Evolutionary conservation across 441 rosid genomes (phyloP), one percentile per base, ranked within the genome.

Genomic region (Monsonia emarginata): DNA sequence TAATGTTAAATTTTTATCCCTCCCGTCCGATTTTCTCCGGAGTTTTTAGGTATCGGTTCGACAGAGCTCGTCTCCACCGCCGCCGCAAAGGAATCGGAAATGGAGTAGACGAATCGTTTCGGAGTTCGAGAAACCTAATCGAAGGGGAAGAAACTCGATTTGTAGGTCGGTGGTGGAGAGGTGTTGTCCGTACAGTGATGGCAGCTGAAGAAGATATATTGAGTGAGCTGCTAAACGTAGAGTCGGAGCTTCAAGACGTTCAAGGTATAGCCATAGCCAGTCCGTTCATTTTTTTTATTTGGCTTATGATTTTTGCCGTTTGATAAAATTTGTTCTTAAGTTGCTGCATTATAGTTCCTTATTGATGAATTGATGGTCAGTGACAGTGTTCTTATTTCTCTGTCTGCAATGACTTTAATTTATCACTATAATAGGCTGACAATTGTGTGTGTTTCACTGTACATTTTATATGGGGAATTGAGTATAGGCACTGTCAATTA

Each of bases 201-300:
- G 92, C 79, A 58, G 64, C 68, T 5, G 83, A 74, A 18, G 78
- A 75, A 52, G 58, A 50, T 50, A 76, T 87, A 69, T 50, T 77
- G 63, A 81, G 77, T 69, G 89, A 85, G 78, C 85, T 87, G 64
- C 78, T 73, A 22, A 65, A 48, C 38, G 77, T 87, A 30, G 92
- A 83, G 61, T 31, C 61, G 9, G 83, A 87, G 73, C 70, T 87
- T 62, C 80, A 75, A 3, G 89, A 83, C 46, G 85, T 85, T 67
- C 86, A 83, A 83, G 88, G 92, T 87, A 63, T 46, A 46, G 25
- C 26, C 52, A n/a, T n/a, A n/a, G n/a, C n/a, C n/a, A n/a, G n/a
- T n/a, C n/a, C 18, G 57, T 22, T 19, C 10, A 46, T 27, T 64
- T 22, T 22, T 60, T 48, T 26, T 32, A 7, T 36, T 50, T 50